phyloP scores from a whole-genome alignment of 306 rosid genomes.

The Prosopis cineraria region DNA sequence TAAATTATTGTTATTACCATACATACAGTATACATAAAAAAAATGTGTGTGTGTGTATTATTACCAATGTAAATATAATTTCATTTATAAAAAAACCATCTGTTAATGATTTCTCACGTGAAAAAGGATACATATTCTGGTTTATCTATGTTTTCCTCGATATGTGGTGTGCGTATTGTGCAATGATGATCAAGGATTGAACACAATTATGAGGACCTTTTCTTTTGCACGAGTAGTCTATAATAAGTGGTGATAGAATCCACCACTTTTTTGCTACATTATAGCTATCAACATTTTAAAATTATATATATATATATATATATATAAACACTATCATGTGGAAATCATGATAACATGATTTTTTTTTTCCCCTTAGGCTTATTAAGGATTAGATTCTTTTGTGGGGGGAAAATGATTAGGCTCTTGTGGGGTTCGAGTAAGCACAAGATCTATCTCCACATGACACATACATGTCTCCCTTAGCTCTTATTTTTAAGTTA shows the following conservation, averaged over 20 bases:
- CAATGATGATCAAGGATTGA: neutral
- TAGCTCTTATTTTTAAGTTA: no score
- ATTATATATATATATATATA: no score
- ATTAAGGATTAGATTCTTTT: neutral
- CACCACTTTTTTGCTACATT: neutral
- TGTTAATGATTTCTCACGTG: neutral
- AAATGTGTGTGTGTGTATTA: no score
- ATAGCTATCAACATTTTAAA: neutral
- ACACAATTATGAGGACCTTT: conserved; percentile 1
- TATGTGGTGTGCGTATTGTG: neutral
- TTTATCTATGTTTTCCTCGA: neutral
- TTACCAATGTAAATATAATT: neutral
- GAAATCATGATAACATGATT: neutral
- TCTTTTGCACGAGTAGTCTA: neutral
- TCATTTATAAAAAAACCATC: neutral
- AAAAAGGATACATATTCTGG: neutral
- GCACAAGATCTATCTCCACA: neutral
- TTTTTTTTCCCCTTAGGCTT: no score
- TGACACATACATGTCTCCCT: no score
- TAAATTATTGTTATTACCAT: no score
- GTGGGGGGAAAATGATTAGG: no score
- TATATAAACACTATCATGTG: no score
- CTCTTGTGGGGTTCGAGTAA: neutral
- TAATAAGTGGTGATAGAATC: conserved; percentile 7
- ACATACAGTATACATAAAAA: no score